Base-by-base conservation (phyloP, 2,329 filamentous ascomycete genomes). In the Paecilomyces sp. region DNA sequence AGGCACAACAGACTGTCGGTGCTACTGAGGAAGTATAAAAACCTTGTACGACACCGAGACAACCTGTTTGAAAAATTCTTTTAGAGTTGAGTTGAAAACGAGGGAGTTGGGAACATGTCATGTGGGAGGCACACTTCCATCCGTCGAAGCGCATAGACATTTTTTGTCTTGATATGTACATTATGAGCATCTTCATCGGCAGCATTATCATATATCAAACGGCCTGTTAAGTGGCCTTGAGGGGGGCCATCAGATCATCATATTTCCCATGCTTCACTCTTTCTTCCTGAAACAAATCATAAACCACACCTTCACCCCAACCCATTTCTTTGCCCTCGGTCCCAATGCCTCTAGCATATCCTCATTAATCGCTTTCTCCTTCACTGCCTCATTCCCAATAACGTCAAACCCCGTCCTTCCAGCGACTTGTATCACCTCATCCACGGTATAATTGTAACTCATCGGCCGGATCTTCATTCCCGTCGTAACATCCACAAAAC, bases 11-110 rank as follows among this genome's bases (percentile, higher is more conserved):
- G 80, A 57, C 76, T 96, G 57, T 79, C 74, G 13, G 79, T 82
- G 58, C 76, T 83, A 56, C 69, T 96, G 60, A 74, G 72, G 57
- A 77, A 77, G 60, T 83, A 85, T 66, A 77, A 79, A 6, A 87
- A 85, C 66, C 78, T 97, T 63, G 83, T 89, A 60, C 76, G 74
- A 67, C 89, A 92, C 77, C 80, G 84, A 58, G 76, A 85, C 64
- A 81, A 83, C 69, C 78, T 91, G 61, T 69, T 84, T 15, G 67
- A 72, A 55, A 71, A 68, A 61, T 87, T 82, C 67, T 88, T 77
- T 64, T 74, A 72, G 65, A 31, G 18, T 64, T 58, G 61, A 51
- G 24, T 51, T 18, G 56, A 12, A 18, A 47, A 47, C 8, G 41
- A 47, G 18, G 41, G 33, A 57, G 34, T 36, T 25, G 12, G 30